Percentiles rank a stretch among this genome's conserved stretches.
Evolutionary conservation across 352 stramenopile species (phyloP).

Genomic region (Nothophytophthora sp.): DNA sequence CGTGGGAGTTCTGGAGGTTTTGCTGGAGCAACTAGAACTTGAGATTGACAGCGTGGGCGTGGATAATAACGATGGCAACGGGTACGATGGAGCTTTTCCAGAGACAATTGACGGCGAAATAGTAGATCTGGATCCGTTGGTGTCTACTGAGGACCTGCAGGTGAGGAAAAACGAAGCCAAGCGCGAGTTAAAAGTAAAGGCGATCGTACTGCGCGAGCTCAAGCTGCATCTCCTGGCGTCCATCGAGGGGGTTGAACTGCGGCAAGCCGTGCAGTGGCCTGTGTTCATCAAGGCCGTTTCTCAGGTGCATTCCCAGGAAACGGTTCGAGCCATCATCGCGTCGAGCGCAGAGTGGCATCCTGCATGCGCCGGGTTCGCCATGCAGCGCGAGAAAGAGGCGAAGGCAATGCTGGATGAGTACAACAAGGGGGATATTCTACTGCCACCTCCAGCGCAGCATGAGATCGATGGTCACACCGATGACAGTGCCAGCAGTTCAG

Average conservation of each 20-base stretch:
- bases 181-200: constrained; percentile 32
- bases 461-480: constrained; percentile 83
- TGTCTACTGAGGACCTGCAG: constrained; percentile 20
- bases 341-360: constrained; percentile 43
- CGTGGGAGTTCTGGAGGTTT: constrained; percentile 29
- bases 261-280: constrained; percentile 45
- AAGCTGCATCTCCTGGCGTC: constrained; percentile 56
- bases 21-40: constrained; percentile 47
- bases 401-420: constrained; percentile 34
- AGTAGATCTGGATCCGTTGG: constrained; percentile 1
- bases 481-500: constrained; percentile 71
- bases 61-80: neutral
- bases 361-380: constrained; percentile 47
- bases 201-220: constrained; percentile 32
- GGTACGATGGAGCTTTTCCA: constrained; percentile 8
- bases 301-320: constrained; percentile 49
- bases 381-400: constrained; percentile 37
- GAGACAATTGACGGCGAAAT: constrained; percentile 6
- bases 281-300: constrained; percentile 54
- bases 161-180: constrained; percentile 17
- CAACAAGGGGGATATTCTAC: constrained; percentile 47
- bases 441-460: constrained; percentile 52
- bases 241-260: constrained; percentile 60
- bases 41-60: constrained; percentile 27
- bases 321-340: constrained; percentile 13